A percentile compares a stretch with the other conserved stretches of the same genome.
These are phyloP conservation scores for Cladosporium phlei DNA, from an alignment of 2,329 filamentous ascomycete genomes.

Conservation along the genomic window DNA sequence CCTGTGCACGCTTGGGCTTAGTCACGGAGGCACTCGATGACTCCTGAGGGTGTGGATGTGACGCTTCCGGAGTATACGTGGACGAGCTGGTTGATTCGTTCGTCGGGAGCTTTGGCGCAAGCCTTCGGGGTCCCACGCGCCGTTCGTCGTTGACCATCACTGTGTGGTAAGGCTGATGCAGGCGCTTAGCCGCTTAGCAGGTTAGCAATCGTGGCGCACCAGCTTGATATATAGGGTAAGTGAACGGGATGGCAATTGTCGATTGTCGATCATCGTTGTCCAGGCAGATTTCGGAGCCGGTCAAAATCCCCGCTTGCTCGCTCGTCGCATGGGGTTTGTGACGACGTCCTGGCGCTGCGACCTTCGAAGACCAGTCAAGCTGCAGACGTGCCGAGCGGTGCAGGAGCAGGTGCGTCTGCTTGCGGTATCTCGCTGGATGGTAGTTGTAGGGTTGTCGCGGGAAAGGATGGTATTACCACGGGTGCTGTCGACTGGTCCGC, in stretches of 20 bases:
- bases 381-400: too few species aligned
- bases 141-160: conserved; percentile 11
- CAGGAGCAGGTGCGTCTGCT: too few species aligned
- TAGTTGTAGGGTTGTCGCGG: too few species aligned
- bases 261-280: conserved; percentile 3
- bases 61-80: too few species aligned
- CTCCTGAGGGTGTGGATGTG: conserved; percentile 1
- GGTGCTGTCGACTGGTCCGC: too few species aligned
- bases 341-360: too few species aligned
- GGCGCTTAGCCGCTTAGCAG: conserved; percentile 2
- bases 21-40: background rate
- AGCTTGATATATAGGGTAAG: background rate
- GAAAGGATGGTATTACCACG: too few species aligned
- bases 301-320: background rate
- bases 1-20: conserved; percentile 10
- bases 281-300: background rate
- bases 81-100: conserved; percentile 3
- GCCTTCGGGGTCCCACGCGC: conserved; percentile 9
- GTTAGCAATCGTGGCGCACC: background rate
- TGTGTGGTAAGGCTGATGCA: background rate
- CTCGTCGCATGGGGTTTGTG: too few species aligned
- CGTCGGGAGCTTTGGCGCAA: conserved; percentile 12
- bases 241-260: background rate
- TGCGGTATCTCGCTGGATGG: too few species aligned
- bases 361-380: too few species aligned